phyloP scores from a whole-genome alignment of 192 early-diverging fungal genomes.

The Phlyctochytrium arcticum region DNA sequence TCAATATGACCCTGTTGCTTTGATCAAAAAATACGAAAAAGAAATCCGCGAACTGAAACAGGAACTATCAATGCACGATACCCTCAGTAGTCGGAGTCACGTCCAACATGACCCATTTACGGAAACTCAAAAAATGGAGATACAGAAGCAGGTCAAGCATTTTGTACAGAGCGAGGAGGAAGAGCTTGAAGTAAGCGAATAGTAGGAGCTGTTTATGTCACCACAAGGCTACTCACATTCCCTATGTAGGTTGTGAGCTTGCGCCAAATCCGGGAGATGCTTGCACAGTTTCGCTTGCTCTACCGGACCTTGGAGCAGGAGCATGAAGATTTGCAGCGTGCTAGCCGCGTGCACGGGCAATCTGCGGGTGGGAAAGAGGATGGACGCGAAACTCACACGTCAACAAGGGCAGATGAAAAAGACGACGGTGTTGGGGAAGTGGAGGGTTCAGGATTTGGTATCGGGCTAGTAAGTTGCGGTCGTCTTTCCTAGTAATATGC shows the following conservation, averaged over 20 bases:
- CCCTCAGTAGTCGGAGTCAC: conserved; percentile 48
- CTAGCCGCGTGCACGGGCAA: no score
- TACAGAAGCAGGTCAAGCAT: conserved; percentile 41
- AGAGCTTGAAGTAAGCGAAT: conserved; percentile 44
- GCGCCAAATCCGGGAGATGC: conserved; percentile 51
- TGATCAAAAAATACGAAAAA: conserved; percentile 61
- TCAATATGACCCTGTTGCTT: conserved; percentile 57
- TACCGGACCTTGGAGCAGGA: conserved; percentile 50
- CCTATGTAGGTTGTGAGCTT: conserved; percentile 46
- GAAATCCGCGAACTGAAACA: conserved; percentile 60
- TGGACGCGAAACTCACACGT: background rate
- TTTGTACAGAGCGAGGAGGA: conserved; percentile 51
- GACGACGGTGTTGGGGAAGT: conserved; percentile 60
- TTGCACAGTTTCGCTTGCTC: conserved; percentile 44
- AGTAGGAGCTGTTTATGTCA: background rate
- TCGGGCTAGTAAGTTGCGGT: conserved; percentile 52
- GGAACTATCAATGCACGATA: conserved; percentile 63
- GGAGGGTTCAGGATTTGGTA: conserved; percentile 53
- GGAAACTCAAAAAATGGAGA: conserved; percentile 45
- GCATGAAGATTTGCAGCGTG: conserved; percentile 39
- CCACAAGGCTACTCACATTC: background rate
- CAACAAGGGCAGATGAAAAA: conserved; percentile 36
- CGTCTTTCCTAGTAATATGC: no score
- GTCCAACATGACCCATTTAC: conserved; percentile 56
- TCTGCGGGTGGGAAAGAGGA: no score